These are phyloP conservation scores for Takashimella tepidaria DNA, from an alignment of 1,284 basidiomycete species.

Conservation along the genomic window DNA sequence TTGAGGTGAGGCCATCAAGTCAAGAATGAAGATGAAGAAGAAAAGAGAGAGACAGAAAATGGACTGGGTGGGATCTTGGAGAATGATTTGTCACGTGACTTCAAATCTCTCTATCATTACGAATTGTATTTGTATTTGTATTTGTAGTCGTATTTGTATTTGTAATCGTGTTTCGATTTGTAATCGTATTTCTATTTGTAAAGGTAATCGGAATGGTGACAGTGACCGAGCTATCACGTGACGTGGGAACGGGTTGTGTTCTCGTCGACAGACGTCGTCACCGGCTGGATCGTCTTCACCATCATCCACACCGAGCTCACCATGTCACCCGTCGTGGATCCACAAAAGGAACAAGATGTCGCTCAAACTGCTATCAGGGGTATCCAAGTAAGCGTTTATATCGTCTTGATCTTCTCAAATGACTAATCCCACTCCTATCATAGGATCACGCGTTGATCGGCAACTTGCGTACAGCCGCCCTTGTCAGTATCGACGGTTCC, in stretches of 20 bases:
- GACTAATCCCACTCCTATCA: not conserved
- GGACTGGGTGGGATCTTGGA: not conserved
- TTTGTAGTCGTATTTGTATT: no score
- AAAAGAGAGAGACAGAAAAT: no score
- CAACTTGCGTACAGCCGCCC: slow-evolving; percentile 48
- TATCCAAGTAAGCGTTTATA: slow-evolving; percentile 8
- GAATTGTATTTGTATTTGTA: no score
- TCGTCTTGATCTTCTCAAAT: not conserved
- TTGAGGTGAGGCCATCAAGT: not conserved
- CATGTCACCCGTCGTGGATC: not conserved
- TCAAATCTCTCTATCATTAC: no score
- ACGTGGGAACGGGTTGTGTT: no score
- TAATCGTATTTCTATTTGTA: no score
- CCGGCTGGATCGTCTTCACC: not conserved
- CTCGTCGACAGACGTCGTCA: no score
- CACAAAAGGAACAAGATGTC: not conserved
- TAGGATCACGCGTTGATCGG: slow-evolving; percentile 50
- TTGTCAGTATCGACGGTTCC: slow-evolving; percentile 47
- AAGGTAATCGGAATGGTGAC: no score
- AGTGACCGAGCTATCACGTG: no score
- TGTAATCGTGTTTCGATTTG: no score
- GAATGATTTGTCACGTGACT: not conserved
- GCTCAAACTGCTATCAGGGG: not conserved
- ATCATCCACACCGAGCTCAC: not conserved
- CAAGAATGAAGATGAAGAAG: no score